These are phyloP conservation scores for Kurtzmaniella fragi DNA, from an alignment of 805 yeast genomes.

Conservation along the genomic window DNA sequence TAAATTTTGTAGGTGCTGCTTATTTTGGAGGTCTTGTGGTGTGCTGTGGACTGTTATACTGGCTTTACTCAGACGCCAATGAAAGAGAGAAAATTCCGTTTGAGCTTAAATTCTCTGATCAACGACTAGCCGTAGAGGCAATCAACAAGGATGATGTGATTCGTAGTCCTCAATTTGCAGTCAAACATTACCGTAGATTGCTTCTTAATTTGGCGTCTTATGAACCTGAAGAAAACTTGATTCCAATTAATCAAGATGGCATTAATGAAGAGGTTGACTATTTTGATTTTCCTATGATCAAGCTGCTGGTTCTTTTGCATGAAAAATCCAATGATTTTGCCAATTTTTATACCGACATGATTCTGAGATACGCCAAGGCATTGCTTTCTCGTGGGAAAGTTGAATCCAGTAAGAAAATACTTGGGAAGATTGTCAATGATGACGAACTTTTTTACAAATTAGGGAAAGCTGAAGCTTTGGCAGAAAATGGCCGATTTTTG, in stretches of 20 bases:
- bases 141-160: constrained; percentile 40
- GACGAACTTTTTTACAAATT: constrained; percentile 31
- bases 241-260: too few species aligned
- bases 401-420: constrained; percentile 22
- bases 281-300: constrained; percentile 32
- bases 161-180: constrained; percentile 37
- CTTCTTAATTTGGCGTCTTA: constrained; percentile 25
- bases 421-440: constrained; percentile 26
- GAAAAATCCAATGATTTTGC: constrained; percentile 27
- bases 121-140: constrained; percentile 35
- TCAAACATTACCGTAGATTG: constrained; percentile 36
- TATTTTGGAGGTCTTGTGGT: constrained; percentile 38
- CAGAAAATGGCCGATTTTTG: constrained; percentile 35
- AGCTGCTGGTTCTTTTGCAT: constrained; percentile 22
- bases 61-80: constrained; percentile 36
- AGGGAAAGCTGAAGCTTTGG: constrained; percentile 37
- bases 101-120: constrained; percentile 28
- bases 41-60: constrained; percentile 32
- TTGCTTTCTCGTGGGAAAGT: constrained; percentile 36
- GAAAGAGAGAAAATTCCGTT: constrained; percentile 36
- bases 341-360: constrained; percentile 39
- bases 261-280: constrained; percentile 11
- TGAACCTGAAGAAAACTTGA: constrained; percentile 12
- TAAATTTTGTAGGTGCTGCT: constrained; percentile 38
- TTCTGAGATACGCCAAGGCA: constrained; percentile 35